Conservation (phyloP, 768 basidiomycete genomes). For the Termitomyces eurrhizus region DNA sequence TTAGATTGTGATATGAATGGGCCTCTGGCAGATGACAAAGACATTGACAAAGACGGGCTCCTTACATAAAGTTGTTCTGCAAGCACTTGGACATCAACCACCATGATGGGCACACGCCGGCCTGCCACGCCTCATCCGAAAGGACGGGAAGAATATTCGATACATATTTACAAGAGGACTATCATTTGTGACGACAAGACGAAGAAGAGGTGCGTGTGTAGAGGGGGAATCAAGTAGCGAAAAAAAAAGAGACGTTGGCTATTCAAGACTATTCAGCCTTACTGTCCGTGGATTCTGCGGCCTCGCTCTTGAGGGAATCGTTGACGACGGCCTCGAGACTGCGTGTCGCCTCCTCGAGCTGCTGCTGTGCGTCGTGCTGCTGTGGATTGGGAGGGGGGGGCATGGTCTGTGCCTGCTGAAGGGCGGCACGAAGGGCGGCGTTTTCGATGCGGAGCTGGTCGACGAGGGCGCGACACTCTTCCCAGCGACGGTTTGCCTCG, state of each 20-base stretch:
- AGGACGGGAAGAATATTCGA: neutral
- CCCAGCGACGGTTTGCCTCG: conserved; percentile 87
- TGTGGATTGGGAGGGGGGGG: conserved; percentile 19
- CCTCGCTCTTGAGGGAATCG: conserved; percentile 22
- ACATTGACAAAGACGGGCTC: conserved; percentile 32
- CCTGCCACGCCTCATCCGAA: neutral
- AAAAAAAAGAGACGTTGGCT: no score
- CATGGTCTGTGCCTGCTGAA: conserved; percentile 36
- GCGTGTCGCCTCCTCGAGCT: conserved; percentile 24
- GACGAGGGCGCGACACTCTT: conserved; percentile 86
- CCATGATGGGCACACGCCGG: conserved; percentile 13
- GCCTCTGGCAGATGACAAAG: conserved; percentile 32
- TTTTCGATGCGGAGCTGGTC: conserved; percentile 87
- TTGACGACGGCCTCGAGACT: conserved; percentile 20
- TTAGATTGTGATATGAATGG: neutral
- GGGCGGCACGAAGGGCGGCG: conserved; percentile 67
- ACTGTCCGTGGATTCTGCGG: neutral
- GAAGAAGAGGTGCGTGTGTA: neutral
- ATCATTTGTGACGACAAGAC: neutral
- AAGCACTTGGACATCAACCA: conserved; percentile 27
- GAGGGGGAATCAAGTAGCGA: neutral
- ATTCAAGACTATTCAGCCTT: neutral
- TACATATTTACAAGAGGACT: conserved; percentile 3
- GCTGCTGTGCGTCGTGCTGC: conserved; percentile 8
- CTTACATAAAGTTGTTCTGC: conserved; percentile 31